A percentile compares a stretch with the other conserved stretches of the same genome.
These are phyloP conservation scores for Spencermartinsiella europaea DNA, from an alignment of 805 yeast genomes.

Conservation along the genomic window DNA sequence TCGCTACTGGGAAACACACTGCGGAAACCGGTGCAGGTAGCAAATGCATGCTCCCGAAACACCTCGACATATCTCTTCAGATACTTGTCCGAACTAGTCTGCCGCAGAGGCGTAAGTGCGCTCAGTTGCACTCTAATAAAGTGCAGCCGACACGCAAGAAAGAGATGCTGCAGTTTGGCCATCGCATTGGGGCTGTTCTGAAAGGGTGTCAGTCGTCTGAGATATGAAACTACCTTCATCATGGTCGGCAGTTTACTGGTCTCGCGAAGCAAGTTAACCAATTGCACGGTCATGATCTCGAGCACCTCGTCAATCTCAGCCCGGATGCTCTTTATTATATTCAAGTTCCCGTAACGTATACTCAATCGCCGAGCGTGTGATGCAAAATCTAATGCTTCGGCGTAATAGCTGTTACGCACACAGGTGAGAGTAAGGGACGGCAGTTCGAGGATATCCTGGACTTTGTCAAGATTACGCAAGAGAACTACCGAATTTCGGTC, in stretches of 20 bases:
- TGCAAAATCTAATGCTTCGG: constrained; percentile 82
- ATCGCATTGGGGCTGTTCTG: constrained; percentile 25
- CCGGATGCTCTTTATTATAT: constrained; percentile 48
- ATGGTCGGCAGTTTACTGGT: constrained; percentile 74
- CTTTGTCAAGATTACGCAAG: constrained; percentile 52
- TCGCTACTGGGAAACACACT: constrained; percentile 48
- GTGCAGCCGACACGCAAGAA: constrained; percentile 60
- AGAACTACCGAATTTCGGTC: constrained; percentile 16
- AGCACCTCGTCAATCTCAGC: constrained; percentile 46
- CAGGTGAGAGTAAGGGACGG: constrained; percentile 83
- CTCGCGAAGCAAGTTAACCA: constrained; percentile 65
- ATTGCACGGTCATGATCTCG: constrained; percentile 63
- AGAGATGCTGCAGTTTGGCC: constrained; percentile 47
- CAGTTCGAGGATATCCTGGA: constrained; percentile 73
- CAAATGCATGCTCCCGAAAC: constrained; percentile 76
- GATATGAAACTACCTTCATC: constrained; percentile 70
- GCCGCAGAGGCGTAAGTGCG: constrained; percentile 52
- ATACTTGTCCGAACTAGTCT: constrained; percentile 51
- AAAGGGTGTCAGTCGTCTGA: constrained; percentile 49
- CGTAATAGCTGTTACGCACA: constrained; percentile 78
- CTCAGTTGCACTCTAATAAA: constrained; percentile 61
- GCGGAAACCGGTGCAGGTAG: constrained; percentile 60
- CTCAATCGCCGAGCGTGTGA: constrained; percentile 64
- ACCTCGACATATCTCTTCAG: constrained; percentile 78
- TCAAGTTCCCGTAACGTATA: constrained; percentile 60